These are phyloP conservation scores for Peniophora sp. DNA, from an alignment of 1,284 basidiomycete genomes.

Conservation along the genomic window DNA sequence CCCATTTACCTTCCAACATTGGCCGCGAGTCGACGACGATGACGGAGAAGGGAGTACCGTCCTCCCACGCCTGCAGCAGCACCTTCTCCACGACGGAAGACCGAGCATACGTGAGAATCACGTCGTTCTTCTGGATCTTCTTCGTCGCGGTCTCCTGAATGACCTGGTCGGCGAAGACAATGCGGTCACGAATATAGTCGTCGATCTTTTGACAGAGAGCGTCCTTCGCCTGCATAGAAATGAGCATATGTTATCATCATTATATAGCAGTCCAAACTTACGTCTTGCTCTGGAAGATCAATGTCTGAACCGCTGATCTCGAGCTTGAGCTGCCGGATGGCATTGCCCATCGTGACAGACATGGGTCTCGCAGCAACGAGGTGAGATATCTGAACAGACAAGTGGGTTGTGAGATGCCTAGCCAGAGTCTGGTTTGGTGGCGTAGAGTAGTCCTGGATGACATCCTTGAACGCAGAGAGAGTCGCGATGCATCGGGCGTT, in stretches of 20 bases:
- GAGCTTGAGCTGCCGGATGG: conserved; percentile 90
- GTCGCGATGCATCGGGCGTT: conserved; percentile 89
- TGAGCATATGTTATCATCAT: not conserved
- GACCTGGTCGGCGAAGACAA: conserved; percentile 89
- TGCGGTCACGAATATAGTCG: conserved; percentile 90
- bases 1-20: conserved; percentile 72
- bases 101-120: conserved; percentile 89
- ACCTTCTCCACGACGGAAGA: conserved; percentile 94
- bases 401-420: conserved; percentile 79
- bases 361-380: conserved; percentile 82
- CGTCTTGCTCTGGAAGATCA: conserved; percentile 90
- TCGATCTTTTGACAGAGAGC: conserved; percentile 83
- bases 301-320: conserved; percentile 91
- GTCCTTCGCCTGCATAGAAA: conserved; percentile 69
- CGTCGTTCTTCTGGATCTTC: conserved; percentile 93
- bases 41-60: conserved; percentile 77
- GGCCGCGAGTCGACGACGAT: conserved; percentile 94
- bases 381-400: conserved; percentile 88
- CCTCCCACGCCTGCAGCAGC: conserved; percentile 70
- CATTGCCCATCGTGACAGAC: conserved; percentile 95
- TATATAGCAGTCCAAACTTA: conserved; percentile 29
- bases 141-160: conserved; percentile 84
- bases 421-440: conserved; percentile 79
- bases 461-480: conserved; percentile 75
- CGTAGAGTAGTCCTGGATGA: conserved; percentile 82